Evolutionary conservation across 371 early-diverging fungal species (phyloP).

Genomic region (Actinomortierella ambigua): DNA sequence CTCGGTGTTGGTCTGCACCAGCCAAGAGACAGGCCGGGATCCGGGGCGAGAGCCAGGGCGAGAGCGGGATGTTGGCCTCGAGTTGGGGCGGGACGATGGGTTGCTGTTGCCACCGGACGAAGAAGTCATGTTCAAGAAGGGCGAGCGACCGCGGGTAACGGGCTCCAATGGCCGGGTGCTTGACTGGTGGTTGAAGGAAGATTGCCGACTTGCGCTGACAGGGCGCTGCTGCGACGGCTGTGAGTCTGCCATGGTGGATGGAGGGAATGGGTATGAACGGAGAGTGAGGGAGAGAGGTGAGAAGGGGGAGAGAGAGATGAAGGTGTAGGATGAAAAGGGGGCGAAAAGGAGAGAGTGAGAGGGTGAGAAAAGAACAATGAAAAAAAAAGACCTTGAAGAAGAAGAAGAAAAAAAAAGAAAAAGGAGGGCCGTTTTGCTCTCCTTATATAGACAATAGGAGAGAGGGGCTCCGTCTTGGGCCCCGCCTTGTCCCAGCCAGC

Average conservation of each 20-base stretch:
- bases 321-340: not conserved
- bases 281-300: not conserved
- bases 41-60: slow-evolving; percentile 23
- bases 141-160: slow-evolving; percentile 23
- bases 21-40: slow-evolving; percentile 42
- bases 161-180: not conserved
- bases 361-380: too few species aligned
- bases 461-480: too few species aligned
- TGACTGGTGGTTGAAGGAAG: not conserved
- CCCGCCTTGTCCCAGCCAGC: too few species aligned
- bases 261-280: too few species aligned
- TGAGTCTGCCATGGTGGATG: too few species aligned
- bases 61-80: slow-evolving; percentile 23
- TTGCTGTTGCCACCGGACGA: slow-evolving; percentile 6
- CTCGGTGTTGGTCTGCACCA: slow-evolving; percentile 38
- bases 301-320: not conserved
- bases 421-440: too few species aligned
- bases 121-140: not conserved
- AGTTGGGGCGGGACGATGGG: slow-evolving; percentile 32
- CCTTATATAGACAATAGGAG: too few species aligned
- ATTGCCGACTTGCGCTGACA: not conserved
- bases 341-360: not conserved
- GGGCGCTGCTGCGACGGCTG: not conserved
- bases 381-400: too few species aligned
- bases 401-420: too few species aligned